phyloP scores from a whole-genome alignment of 345 rosid genomes.

The Diplotaxis tenuifolia region DNA sequence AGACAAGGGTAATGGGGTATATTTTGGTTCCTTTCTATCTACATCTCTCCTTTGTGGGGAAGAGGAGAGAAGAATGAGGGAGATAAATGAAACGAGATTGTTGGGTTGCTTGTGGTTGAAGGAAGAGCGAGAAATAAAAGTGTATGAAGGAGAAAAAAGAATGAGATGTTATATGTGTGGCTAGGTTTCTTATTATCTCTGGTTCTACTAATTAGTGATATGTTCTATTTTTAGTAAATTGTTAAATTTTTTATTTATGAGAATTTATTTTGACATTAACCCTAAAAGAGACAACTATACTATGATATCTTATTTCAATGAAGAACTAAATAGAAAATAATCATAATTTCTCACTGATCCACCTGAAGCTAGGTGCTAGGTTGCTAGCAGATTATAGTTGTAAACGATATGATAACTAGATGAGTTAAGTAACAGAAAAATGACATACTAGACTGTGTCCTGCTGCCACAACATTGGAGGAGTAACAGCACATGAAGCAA shows the following conservation, averaged over 20 bases:
- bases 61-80: constrained; percentile 27
- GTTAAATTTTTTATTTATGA: background rate
- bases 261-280: background rate
- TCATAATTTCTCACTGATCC: background rate
- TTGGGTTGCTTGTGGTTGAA: constrained; percentile 32
- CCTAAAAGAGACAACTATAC: background rate
- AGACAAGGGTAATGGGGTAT: constrained; percentile 20
- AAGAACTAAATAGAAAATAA: background rate
- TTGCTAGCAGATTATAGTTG: background rate
- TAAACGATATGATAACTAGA: background rate
- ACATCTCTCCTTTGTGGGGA: constrained; percentile 59
- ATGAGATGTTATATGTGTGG: background rate
- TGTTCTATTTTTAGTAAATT: constrained; percentile 19
- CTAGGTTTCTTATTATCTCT: background rate
- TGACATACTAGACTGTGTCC: background rate
- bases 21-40: constrained; percentile 35
- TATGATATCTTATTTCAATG: background rate
- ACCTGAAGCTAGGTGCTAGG: background rate
- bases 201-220: constrained; percentile 7
- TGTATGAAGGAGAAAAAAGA: background rate
- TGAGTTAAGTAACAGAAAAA: background rate
- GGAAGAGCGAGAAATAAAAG: constrained; percentile 13
- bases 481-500: background rate
- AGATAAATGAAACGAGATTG: constrained; percentile 11
- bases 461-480: background rate